A percentile compares a stretch with the other conserved stretches of the same genome.
phyloP scores from a whole-genome alignment of 192 early-diverging fungal species.

The Backusella tarrabulga region DNA sequence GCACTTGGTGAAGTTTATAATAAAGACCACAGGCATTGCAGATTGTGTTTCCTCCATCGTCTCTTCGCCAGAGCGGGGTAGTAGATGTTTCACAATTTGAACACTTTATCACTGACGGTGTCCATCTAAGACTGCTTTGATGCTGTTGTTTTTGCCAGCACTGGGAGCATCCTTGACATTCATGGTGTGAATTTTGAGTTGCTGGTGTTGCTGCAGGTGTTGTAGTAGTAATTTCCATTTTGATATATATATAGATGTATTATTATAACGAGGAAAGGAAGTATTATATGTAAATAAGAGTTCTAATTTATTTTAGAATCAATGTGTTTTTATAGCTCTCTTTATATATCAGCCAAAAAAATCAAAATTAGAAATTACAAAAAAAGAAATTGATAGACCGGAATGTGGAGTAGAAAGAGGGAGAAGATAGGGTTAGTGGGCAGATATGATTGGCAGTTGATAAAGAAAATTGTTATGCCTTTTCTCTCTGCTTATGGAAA shows the following conservation, averaged over 20 bases:
- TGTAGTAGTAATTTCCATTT: neutral
- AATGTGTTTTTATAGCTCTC: neutral
- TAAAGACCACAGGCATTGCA: conserved; percentile 91
- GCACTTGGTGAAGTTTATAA: conserved; percentile 78
- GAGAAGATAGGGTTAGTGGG: neutral
- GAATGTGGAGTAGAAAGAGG: neutral
- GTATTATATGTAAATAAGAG: neutral
- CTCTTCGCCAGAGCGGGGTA: conserved; percentile 80
- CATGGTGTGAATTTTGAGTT: neutral
- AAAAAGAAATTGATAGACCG: neutral
- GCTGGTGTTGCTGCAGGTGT: neutral
- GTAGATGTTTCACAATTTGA: conserved; percentile 84
- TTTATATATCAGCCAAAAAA: neutral
- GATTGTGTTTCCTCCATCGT: conserved; percentile 70
- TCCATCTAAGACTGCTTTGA: neutral
- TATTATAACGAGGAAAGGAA: too few species aligned
- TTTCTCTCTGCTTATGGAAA: neutral
- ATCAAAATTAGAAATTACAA: neutral
- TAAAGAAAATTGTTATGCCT: neutral
- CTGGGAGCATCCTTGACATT: conserved; percentile 2
- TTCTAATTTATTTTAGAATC: neutral
- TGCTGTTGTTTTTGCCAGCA: neutral
- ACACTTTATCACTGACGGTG: conserved; percentile 54
- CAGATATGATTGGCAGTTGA: neutral
- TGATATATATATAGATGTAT: neutral